Evolutionary conservation across 495 filamentous ascomycete genomes (phyloP).

Genomic region (Hyaloscypha hepaticicola): DNA sequence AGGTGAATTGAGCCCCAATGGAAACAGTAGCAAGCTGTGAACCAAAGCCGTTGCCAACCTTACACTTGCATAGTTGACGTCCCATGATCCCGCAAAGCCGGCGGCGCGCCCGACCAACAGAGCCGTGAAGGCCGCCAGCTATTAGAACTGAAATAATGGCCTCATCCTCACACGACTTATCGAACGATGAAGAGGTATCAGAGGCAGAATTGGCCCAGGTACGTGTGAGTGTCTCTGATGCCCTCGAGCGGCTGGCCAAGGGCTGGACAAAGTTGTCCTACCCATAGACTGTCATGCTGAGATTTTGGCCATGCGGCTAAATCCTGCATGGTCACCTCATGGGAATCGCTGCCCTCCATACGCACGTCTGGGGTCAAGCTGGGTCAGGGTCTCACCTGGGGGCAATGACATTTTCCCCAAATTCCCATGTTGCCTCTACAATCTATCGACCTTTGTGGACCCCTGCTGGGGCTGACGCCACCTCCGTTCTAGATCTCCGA

Average conservation of each 20-base stretch:
- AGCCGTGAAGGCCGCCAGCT: not conserved
- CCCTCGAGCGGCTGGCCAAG: too few relatives aligned
- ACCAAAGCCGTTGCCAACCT: too few relatives aligned
- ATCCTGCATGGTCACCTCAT: too few relatives aligned
- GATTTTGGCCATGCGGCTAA: too few relatives aligned
- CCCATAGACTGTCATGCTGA: too few relatives aligned
- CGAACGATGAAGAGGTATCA: slow-evolving; percentile 14
- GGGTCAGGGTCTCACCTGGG: too few relatives aligned
- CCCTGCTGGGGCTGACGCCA: slow-evolving; percentile 18
- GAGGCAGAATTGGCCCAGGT: slow-evolving; percentile 25
- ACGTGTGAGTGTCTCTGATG: not conserved
- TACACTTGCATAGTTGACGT: not conserved
- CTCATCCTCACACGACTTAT: slow-evolving; percentile 13
- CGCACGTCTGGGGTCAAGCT: too few relatives aligned
- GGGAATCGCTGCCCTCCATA: too few relatives aligned
- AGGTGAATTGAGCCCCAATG: too few relatives aligned
- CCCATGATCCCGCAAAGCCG: not conserved
- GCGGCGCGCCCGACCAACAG: not conserved
- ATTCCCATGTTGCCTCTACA: not conserved
- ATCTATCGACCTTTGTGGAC: not conserved
- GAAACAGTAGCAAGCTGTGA: too few relatives aligned
- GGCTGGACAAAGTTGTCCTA: too few relatives aligned
- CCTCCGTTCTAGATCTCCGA: slow-evolving; percentile 23
- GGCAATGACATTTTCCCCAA: too few relatives aligned
- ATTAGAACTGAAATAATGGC: slow-evolving; percentile 3